These are phyloP conservation scores for Tuber borchii DNA, from an alignment of 495 filamentous ascomycete genomes.

Conservation along the genomic window DNA sequence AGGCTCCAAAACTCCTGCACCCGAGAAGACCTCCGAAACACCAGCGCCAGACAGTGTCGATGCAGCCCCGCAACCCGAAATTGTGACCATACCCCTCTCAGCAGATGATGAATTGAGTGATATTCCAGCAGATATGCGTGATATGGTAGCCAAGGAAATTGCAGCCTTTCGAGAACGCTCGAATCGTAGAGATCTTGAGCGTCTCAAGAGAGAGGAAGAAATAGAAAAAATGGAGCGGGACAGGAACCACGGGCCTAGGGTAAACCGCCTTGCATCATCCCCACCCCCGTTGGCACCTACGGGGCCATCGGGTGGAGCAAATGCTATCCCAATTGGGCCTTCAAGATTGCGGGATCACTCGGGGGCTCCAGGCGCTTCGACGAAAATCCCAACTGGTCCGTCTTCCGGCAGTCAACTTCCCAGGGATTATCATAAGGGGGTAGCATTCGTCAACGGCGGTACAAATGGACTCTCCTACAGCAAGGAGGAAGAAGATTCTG, in stretches of 20 bases:
- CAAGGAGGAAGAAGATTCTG: slow-evolving; percentile 77
- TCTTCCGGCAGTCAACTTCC: slow-evolving; percentile 65
- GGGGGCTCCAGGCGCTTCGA: slow-evolving; percentile 16
- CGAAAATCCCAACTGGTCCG: slow-evolving; percentile 55
- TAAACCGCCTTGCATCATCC: slow-evolving; percentile 63
- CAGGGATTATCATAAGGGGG: slow-evolving; percentile 71
- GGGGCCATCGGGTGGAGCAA: slow-evolving; percentile 66
- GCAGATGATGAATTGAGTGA: slow-evolving; percentile 92
- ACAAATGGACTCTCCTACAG: slow-evolving; percentile 55
- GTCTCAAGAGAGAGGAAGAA: slow-evolving; percentile 79
- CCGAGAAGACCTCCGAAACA: slow-evolving; percentile 50
- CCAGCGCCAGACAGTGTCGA: slow-evolving; percentile 44
- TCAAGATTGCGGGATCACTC: slow-evolving; percentile 38
- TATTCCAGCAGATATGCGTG: slow-evolving; percentile 94
- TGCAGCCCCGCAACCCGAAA: slow-evolving; percentile 52
- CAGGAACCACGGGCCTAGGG: slow-evolving; percentile 57
- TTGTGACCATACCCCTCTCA: slow-evolving; percentile 83
- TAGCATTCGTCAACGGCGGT: slow-evolving; percentile 81
- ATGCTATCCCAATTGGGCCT: slow-evolving; percentile 80
- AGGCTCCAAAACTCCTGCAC: background rate
- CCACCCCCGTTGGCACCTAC: slow-evolving; percentile 53
- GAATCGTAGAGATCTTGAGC: slow-evolving; percentile 78
- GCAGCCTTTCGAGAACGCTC: slow-evolving; percentile 87
- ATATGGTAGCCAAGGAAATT: slow-evolving; percentile 90
- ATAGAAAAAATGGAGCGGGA: slow-evolving; percentile 79